Conservation (phyloP, 345 rosid genomes). For the Pelargonium nanum region DNA sequence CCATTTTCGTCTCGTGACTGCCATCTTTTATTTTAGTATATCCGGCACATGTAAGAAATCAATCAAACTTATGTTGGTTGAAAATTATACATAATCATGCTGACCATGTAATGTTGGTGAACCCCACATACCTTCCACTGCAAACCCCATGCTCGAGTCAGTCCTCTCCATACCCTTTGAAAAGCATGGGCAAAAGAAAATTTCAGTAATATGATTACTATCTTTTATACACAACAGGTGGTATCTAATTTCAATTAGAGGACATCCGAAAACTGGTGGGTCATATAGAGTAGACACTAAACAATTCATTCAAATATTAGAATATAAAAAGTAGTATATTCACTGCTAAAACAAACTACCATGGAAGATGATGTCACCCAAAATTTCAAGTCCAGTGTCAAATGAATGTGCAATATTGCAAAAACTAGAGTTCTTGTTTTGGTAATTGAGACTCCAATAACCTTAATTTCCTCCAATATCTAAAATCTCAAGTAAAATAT, state of each 20-base stretch:
- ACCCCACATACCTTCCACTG: background rate
- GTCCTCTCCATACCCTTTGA: slow-evolving; percentile 1
- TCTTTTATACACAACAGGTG: background rate
- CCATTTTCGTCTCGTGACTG: background rate
- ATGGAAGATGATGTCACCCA: background rate
- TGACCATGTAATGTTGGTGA: background rate
- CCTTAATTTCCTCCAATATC: too few relatives aligned
- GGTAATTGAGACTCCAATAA: background rate
- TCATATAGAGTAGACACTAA: background rate
- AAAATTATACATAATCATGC: background rate
- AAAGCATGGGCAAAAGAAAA: background rate
- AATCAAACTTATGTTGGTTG: background rate
- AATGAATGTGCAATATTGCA: too few relatives aligned
- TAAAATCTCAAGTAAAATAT: too few relatives aligned
- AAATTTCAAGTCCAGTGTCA: too few relatives aligned
- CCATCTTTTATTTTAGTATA: background rate
- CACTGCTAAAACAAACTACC: background rate
- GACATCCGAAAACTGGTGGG: background rate
- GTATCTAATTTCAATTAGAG: background rate
- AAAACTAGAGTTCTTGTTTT: too few relatives aligned
- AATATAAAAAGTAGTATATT: background rate
- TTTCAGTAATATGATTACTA: background rate
- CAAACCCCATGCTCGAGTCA: slow-evolving; percentile 1
- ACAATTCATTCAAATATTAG: background rate
- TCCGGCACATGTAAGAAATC: background rate